Conservation (phyloP, 1,284 basidiomycete genomes). For the Melampsora occidentalis region DNA sequence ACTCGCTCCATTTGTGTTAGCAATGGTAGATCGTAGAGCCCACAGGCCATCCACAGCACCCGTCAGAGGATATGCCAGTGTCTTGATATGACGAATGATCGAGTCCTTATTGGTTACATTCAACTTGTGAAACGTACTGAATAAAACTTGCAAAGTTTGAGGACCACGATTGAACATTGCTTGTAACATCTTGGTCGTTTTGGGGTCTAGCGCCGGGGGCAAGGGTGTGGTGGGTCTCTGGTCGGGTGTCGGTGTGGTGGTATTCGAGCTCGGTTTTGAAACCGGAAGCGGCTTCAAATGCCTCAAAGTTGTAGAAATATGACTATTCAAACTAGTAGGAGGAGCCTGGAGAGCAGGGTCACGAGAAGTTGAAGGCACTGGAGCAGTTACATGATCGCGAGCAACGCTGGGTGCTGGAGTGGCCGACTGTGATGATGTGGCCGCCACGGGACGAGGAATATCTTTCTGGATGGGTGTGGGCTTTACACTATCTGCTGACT, state of each 20-base stretch:
- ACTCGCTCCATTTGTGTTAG: not conserved
- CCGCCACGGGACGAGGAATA: too few relatives aligned
- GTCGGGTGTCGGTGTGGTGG: not conserved
- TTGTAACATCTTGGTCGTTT: constrained; percentile 7
- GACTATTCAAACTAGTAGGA: not conserved
- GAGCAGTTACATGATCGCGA: too few relatives aligned
- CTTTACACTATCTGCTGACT: too few relatives aligned
- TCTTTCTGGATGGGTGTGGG: too few relatives aligned
- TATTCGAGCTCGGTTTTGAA: not conserved
- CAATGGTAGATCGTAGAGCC: not conserved
- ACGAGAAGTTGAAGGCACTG: too few relatives aligned
- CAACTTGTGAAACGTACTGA: constrained; percentile 5
- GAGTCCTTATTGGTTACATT: constrained; percentile 10
- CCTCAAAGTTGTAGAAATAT: not conserved
- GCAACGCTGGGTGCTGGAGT: too few relatives aligned
- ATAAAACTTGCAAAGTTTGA: not conserved
- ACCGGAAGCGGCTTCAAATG: not conserved
- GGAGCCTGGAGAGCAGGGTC: not conserved
- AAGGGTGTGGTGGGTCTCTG: not conserved
- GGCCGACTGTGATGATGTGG: too few relatives aligned
- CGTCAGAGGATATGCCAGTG: not conserved
- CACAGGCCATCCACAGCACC: constrained; percentile 1
- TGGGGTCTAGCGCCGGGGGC: constrained; percentile 3
- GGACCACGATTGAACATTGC: constrained; percentile 26
- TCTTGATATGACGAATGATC: constrained; percentile 19